Evolutionary conservation across 352 stramenopile species (phyloP).

Genomic region (Phytophthora citrophthora): DNA sequence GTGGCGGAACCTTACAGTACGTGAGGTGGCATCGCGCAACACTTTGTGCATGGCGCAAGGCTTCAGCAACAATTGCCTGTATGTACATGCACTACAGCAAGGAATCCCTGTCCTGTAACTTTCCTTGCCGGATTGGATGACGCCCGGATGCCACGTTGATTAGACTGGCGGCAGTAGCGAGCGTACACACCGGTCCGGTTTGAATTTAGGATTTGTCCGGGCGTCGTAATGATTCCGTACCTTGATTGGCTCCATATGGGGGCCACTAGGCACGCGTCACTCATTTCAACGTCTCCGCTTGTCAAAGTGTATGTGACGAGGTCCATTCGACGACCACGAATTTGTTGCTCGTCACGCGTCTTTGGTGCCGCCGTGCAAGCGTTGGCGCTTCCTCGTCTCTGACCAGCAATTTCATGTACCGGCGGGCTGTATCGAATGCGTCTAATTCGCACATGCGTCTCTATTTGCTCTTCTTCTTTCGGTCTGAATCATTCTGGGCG

Average conservation of each 20-base stretch:
- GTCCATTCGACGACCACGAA: background rate
- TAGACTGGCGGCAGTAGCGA: constrained; percentile 4
- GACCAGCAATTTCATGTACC: background rate
- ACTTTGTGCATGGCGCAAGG: background rate
- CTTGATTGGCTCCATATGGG: constrained; percentile 5
- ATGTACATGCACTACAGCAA: background rate
- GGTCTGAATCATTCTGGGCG: background rate
- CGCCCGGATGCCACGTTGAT: background rate
- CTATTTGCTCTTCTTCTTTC: constrained; percentile 7
- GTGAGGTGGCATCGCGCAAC: background rate
- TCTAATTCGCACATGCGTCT: constrained; percentile 6
- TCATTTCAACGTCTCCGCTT: background rate
- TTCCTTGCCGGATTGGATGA: constrained; percentile 6
- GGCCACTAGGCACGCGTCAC: constrained; percentile 8
- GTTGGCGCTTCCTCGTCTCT: constrained; percentile 12
- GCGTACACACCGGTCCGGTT: constrained; percentile 5
- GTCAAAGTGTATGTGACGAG: background rate
- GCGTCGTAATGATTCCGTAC: background rate
- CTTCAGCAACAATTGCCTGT: background rate
- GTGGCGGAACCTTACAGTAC: constrained; percentile 2
- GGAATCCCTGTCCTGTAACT: background rate
- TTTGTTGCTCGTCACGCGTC: constrained; percentile 11
- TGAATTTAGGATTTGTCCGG: constrained; percentile 1
- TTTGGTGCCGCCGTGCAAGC: constrained; percentile 23
- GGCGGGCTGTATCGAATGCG: background rate